Evolutionary conservation across 306 rosid species (phyloP).

Genomic region (Dryas alaskensis): DNA sequence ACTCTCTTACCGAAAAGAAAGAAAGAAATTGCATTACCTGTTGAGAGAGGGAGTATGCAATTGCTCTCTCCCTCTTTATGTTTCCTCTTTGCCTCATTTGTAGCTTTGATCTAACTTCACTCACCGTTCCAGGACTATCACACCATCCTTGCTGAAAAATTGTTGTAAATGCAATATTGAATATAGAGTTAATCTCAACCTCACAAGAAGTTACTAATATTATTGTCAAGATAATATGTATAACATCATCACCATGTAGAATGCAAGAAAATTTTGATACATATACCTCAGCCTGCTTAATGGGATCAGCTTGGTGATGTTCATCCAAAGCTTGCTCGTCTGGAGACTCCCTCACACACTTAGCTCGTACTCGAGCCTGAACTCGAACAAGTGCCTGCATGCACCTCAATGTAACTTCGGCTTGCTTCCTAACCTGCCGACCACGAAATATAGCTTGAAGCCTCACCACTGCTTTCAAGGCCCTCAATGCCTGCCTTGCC

Average conservation of each 20-base stretch:
- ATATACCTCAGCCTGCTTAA: conserved; percentile 70
- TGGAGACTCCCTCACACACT: conserved; percentile 21
- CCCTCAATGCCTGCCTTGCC: conserved; percentile 87
- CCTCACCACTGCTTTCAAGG: conserved; percentile 82
- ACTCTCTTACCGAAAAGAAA: background rate
- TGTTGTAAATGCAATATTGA: conserved; percentile 7
- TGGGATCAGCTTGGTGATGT: conserved; percentile 43
- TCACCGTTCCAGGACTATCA: conserved; percentile 60
- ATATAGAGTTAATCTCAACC: background rate
- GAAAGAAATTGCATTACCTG: conserved; percentile 43
- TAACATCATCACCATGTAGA: conserved; percentile 1
- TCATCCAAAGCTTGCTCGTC: conserved; percentile 37
- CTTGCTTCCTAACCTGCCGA: conserved; percentile 77
- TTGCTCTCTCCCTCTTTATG: conserved; percentile 69
- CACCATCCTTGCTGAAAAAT: conserved; percentile 75
- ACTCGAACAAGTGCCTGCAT: conserved; percentile 94
- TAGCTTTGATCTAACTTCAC: conserved; percentile 61
- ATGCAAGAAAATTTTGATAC: background rate
- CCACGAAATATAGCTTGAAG: conserved; percentile 92
- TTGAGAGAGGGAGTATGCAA: conserved; percentile 53
- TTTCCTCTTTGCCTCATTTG: conserved; percentile 68
- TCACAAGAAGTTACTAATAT: background rate
- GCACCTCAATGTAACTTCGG: conserved; percentile 82
- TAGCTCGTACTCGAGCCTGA: conserved; percentile 64
- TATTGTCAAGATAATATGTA: background rate